A percentile compares a stretch with the other conserved stretches of the same genome.
Evolutionary conservation across 805 yeast species (phyloP).

Genomic region (Yamadazyma phyllophila): DNA sequence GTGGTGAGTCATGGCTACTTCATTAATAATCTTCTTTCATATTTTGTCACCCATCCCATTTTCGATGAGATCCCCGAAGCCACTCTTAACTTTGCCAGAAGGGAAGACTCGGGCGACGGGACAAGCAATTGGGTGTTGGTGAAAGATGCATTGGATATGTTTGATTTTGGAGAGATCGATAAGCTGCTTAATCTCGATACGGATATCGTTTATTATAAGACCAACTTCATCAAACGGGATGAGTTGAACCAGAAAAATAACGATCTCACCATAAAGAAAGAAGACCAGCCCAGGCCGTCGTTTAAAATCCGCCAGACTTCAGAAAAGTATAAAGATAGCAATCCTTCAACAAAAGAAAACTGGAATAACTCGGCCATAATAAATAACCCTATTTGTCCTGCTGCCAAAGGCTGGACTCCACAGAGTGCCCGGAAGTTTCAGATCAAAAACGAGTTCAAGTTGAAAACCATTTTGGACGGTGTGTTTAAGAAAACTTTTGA

Average conservation of each 20-base stretch:
- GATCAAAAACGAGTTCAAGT: constrained; percentile 32
- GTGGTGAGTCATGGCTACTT: constrained; percentile 44
- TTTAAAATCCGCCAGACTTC: constrained; percentile 27
- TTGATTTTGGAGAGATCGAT: constrained; percentile 25
- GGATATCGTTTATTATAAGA: constrained; percentile 43
- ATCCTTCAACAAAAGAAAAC: constrained; percentile 7
- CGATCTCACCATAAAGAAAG: constrained; percentile 7
- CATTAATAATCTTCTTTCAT: constrained; percentile 36
- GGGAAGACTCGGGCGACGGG: constrained; percentile 13
- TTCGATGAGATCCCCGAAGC: constrained; percentile 46
- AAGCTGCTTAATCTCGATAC: constrained; percentile 36
- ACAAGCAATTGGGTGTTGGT: constrained; percentile 27
- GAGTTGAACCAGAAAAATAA: constrained; percentile 19
- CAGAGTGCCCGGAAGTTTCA: constrained; percentile 23
- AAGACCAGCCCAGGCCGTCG: constrained; percentile 31
- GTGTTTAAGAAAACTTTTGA: constrained; percentile 33
- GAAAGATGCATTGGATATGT: constrained; percentile 32
- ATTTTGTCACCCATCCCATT: constrained; percentile 43
- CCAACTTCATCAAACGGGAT: constrained; percentile 39
- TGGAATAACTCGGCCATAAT: constrained; percentile 11
- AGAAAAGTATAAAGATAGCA: constrained; percentile 9
- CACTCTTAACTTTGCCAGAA: constrained; percentile 31
- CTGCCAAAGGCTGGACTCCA: constrained; percentile 42
- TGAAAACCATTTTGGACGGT: constrained; percentile 37
- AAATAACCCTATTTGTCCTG: constrained; percentile 34